Conservation (phyloP, 331 rosid species). For the Phaseolus coccineus region DNA sequence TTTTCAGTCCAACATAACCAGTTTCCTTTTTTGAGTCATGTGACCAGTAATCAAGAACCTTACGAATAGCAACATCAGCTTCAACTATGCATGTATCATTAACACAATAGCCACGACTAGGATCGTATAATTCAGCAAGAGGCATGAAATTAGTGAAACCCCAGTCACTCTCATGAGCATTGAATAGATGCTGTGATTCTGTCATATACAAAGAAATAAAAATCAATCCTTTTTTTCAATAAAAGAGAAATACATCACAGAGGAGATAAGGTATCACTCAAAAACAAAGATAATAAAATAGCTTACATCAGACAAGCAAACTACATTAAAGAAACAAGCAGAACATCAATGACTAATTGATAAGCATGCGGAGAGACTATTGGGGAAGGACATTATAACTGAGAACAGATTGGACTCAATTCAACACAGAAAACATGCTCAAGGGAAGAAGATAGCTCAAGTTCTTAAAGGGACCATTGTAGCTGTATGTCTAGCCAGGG, state of each 20-base stretch:
- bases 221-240: not conserved
- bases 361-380: not conserved
- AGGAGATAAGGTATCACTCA: not conserved
- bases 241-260: not conserved
- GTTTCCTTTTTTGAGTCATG: constrained; percentile 29
- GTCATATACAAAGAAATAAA: not conserved
- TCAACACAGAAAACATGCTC: not conserved
- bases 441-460: not conserved
- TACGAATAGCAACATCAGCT: constrained; percentile 17
- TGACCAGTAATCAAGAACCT: not conserved
- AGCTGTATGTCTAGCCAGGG: not conserved
- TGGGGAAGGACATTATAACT: not conserved
- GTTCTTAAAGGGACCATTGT: not conserved
- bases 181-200: constrained; percentile 8
- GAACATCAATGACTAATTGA: not conserved
- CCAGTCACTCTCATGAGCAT: constrained; percentile 5
- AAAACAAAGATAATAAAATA: not conserved
- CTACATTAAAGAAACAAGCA: not conserved
- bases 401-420: not conserved
- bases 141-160: constrained; percentile 21
- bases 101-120: not conserved
- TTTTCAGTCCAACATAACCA: constrained; percentile 9
- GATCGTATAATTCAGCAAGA: not conserved
- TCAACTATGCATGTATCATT: constrained; percentile 16
- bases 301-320: not conserved